Conservation (phyloP, 148 eudicot genomes). For the Rhododendron molle region DNA sequence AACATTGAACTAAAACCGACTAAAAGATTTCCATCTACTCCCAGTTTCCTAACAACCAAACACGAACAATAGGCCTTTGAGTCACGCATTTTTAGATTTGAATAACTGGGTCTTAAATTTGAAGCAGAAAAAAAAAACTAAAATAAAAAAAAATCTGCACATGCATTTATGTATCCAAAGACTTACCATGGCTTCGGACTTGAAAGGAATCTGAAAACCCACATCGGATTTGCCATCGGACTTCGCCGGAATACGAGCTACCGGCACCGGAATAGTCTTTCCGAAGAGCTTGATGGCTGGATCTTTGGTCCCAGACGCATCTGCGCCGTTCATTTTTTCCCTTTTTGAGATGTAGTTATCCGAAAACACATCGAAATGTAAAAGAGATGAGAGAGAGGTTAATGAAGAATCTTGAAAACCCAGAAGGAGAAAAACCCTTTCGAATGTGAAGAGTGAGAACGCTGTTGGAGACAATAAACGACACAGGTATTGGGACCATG, state of each 20-base stretch:
- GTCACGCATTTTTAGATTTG: not conserved
- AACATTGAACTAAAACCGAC: not conserved
- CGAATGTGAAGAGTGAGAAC: not conserved
- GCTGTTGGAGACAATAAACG: not conserved
- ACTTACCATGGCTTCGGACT: not conserved
- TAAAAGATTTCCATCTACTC: no score
- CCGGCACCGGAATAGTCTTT: conserved; percentile 2
- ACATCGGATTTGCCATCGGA: not conserved
- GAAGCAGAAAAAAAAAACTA: not conserved
- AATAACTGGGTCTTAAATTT: not conserved
- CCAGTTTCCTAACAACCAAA: no score
- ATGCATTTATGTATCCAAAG: not conserved
- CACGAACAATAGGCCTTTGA: not conserved
- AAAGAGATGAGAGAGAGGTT: not conserved
- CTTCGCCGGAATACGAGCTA: not conserved
- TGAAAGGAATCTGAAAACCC: not conserved
- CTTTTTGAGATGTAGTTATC: not conserved
- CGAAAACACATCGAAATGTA: not conserved
- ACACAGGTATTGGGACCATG: not conserved
- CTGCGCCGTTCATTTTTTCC: not conserved
- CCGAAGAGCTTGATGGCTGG: conserved; percentile 5
- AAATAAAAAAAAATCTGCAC: not conserved
- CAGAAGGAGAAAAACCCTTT: not conserved
- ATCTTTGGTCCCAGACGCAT: not conserved
- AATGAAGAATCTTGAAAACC: not conserved